Evolutionary conservation across 371 early-diverging fungal genomes (phyloP), one percentile per base, ranked within the genome.

Genomic region (Dichotomocladium elegans): DNA sequence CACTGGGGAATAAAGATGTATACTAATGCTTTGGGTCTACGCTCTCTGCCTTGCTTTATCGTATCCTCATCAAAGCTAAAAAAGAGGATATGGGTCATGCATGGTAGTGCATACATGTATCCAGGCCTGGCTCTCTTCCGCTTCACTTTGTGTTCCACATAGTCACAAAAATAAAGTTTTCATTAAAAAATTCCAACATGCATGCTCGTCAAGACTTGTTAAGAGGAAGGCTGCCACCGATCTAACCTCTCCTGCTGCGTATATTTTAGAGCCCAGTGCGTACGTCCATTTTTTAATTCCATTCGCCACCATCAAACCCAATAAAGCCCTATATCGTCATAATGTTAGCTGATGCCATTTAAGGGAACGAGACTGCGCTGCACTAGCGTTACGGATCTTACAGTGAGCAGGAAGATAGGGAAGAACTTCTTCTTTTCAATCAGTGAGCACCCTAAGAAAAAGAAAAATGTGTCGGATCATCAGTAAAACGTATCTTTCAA

Each of bases 381-480:
- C 35, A 10, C 25, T 34, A 37, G 12, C 26, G 37, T 44, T 17
- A 24, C 6, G 22, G 21, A 26, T 48, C 72, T 81, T 66, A 88
- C 92, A 35, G 88, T 86, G 48, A 93, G 77, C 49, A 95, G 63
- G 60, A 96, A 95, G 29, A 95, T 72, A 21, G 88, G 90, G 62
- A 90, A 96, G 69, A 83, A 95, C 4, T 78, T 62, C 72, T 96
- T 96, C 74, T 91, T 92, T 61, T 96, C 95, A 7, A 96, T 80
- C 51, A 72, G 75, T 19, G 90, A 89, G 75, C 95, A 95, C 96
- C 77, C 74, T 68, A 56, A 26, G 22, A 27, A 37, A n/a, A n/a
- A n/a, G n/a, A n/a, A n/a, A n/a, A n/a, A n/a, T n/a, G n/a, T n/a
- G n/a, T n/a, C 24, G 25, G 31, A 47, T n/a, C 24, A 11, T n/a